Evolutionary conservation across 192 early-diverging fungal species (phyloP), one percentile per base, ranked within the genome.

Genomic region (Umbelopsis sp.): DNA sequence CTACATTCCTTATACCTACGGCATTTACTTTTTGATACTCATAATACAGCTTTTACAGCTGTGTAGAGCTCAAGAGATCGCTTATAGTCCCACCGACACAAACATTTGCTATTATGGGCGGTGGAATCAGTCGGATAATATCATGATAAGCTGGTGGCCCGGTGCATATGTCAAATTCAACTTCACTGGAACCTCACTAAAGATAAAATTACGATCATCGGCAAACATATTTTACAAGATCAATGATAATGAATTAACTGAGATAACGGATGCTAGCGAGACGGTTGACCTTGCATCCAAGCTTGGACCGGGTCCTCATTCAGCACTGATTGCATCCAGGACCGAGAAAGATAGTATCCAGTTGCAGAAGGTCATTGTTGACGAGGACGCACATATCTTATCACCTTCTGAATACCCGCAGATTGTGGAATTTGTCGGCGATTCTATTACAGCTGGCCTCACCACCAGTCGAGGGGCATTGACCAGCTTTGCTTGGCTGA

Each of bases 61-160:
- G 25, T 25, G 13, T 13, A n/a, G 18, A 61, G 15, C 27, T 1
- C 6, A 25, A 35, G 55, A 16, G 11, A n/a, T 30, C 25, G 55
- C 55, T 6, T 33, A 61, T 30, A 33, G 27, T 18, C 55, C 55
- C 45, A 47, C 21, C n/a, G 46, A 71, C 23, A 4, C 64, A 0
- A 61, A 75, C 49, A 70, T 75, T 44, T 48, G 64, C 15, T 75
- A 71, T 12, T 67, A 67, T 49, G 74, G 74, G 35, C 74, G 66
- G 22, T 75, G 74, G 74, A 45, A 65, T 35, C 64, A 49, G 46
- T 70, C 49, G 18, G 46, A 64, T 41, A 69, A 52, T 25, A 52
- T 21, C 35, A 67, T 73, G 18, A 52, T 67, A 67, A 71, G 69
- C 49, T 46, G 65, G 27, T 75, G 74, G 74, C 74, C 74, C 20